Evolutionary conservation across 208 protist genomes (phyloP).

Genomic region (Trypanosoma boissoni): DNA sequence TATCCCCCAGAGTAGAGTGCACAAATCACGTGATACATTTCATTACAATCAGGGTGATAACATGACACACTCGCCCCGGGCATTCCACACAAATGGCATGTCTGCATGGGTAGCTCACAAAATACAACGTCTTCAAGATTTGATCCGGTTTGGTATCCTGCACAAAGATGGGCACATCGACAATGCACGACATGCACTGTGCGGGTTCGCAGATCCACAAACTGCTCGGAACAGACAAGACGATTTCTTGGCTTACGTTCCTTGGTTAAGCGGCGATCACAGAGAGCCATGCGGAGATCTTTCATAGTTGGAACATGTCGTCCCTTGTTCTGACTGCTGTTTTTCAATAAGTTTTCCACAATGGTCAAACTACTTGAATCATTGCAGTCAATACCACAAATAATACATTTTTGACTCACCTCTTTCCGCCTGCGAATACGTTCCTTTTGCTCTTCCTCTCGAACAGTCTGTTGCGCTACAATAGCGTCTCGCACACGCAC

Average conservation of each 20-base stretch:
- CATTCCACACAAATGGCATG: constrained; percentile 64
- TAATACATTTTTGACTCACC: constrained; percentile 56
- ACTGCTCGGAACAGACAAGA: constrained; percentile 48
- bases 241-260: constrained; percentile 23
- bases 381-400: constrained; percentile 73
- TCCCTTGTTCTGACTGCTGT: constrained; percentile 58
- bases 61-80: constrained; percentile 68
- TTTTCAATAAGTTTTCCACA: constrained; percentile 50
- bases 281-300: constrained; percentile 50
- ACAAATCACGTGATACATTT: constrained; percentile 79
- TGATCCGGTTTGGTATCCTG: constrained; percentile 61
- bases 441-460: constrained; percentile 59
- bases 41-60: constrained; percentile 85
- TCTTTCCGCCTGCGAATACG: constrained; percentile 58
- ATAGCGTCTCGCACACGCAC: constrained; percentile 53
- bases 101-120: constrained; percentile 51
- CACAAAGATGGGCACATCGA: constrained; percentile 80
- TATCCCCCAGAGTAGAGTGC: constrained; percentile 77
- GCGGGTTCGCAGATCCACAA: constrained; percentile 54
- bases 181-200: constrained; percentile 75
- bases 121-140: constrained; percentile 72
- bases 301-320: constrained; percentile 44
- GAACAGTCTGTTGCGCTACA: constrained; percentile 54
- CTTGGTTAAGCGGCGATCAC: constrained; percentile 37
- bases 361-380: constrained; percentile 38